Conservation (phyloP, 768 basidiomycete genomes). For the Pleurotus ostreatus region DNA sequence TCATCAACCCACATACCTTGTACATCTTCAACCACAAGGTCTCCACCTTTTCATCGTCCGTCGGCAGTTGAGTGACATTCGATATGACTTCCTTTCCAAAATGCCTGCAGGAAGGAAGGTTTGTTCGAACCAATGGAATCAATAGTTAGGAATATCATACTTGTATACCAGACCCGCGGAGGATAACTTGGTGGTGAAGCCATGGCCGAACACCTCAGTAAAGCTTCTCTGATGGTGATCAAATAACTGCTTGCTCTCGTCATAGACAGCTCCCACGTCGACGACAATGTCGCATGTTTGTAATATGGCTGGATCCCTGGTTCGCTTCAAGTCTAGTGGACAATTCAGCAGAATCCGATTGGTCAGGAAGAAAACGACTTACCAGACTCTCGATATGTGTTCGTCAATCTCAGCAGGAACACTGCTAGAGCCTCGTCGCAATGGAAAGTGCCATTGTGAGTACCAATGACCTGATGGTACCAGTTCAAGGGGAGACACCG, state of each 20-base stretch:
- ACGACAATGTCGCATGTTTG: conserved; percentile 90
- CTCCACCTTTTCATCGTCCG: conserved; percentile 60
- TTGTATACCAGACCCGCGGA: conserved; percentile 96
- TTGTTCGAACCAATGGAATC: no score
- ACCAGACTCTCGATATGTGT: conserved; percentile 75
- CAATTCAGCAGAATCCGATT: no score
- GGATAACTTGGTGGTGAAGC: conserved; percentile 84
- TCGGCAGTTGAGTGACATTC: conserved; percentile 43
- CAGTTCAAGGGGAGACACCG: conserved; percentile 1
- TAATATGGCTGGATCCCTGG: conserved; percentile 65
- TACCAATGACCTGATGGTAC: conserved; percentile 72
- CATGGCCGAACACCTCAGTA: conserved; percentile 82
- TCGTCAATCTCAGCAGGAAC: conserved; percentile 78
- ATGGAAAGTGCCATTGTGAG: conserved; percentile 94
- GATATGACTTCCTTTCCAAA: conserved; percentile 87
- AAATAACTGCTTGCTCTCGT: conserved; percentile 71
- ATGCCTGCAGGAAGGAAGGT: conserved; percentile 46
- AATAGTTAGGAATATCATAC: conserved; percentile 30
- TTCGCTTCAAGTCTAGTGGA: conserved; percentile 58
- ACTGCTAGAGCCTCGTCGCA: conserved; percentile 97
- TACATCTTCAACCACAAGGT: conserved; percentile 88
- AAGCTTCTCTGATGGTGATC: conserved; percentile 98
- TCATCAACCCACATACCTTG: conserved; percentile 41
- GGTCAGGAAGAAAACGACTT: conserved; percentile 12
- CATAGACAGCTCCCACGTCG: conserved; percentile 93